Percentiles rank a stretch among this genome's conserved stretches.
Evolutionary conservation across 2,329 filamentous ascomycete genomes (phyloP).

Genomic region (Trichoderma sp.): DNA sequence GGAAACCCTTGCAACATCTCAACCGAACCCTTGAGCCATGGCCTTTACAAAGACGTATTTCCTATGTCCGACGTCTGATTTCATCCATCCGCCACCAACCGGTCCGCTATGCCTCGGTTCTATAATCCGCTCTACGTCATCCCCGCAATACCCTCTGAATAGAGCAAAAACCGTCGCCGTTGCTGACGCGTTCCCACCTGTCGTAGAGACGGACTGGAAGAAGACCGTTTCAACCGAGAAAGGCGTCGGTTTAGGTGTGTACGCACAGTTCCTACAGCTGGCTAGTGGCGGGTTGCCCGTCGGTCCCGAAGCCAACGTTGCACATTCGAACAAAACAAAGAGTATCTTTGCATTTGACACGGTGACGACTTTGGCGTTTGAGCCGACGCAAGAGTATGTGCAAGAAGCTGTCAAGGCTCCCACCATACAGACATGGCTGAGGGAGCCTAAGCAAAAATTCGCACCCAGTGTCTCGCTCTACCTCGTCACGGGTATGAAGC

Average conservation of each 20-base stretch:
- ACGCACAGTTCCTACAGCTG: not conserved
- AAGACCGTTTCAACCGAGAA: not conserved
- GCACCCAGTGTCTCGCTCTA: not conserved
- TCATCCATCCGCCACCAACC: not conserved
- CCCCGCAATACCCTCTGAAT: not conserved
- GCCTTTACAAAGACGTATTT: slow-evolving; percentile 10
- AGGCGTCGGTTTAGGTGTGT: not conserved
- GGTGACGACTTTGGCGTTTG: not conserved
- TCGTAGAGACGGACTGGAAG: not conserved
- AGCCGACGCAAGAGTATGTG: not conserved
- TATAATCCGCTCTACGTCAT: not conserved
- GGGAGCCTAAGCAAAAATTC: not conserved
- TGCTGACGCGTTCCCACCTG: not conserved
- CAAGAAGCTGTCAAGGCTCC: not conserved
- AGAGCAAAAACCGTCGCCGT: not conserved
- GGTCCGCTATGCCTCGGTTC: not conserved
- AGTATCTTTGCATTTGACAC: not conserved
- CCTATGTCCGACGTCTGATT: not conserved
- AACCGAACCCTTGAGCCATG: not conserved
- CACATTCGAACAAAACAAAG: not conserved
- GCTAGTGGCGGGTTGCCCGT: not conserved
- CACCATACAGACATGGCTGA: not conserved
- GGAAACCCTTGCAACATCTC: too few species aligned
- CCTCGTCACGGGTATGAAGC: slow-evolving; percentile 6
- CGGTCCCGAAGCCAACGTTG: not conserved